These are phyloP conservation scores for Fonsecaea pedrosoi DNA, from an alignment of 2,329 filamentous ascomycete genomes.

Conservation along the genomic window DNA sequence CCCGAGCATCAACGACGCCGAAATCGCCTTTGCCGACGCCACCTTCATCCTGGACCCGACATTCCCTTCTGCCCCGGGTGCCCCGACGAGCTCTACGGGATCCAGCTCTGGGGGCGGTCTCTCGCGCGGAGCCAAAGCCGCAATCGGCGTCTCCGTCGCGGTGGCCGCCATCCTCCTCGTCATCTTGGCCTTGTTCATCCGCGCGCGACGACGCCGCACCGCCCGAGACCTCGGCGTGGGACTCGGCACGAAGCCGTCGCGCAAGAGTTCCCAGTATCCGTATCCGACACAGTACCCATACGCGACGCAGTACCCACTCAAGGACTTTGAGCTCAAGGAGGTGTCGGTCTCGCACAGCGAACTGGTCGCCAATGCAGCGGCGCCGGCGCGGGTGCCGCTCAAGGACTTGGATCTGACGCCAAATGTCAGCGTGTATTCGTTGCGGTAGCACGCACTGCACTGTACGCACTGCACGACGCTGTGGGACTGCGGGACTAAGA, in stretches of 20 bases:
- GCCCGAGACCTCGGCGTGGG: slow-evolving; percentile 3
- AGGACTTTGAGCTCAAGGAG: slow-evolving; percentile 4
- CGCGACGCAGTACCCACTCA: slow-evolving; percentile 2
- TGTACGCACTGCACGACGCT: too few species aligned
- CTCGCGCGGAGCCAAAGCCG: slow-evolving; percentile 17
- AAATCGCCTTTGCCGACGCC: slow-evolving; percentile 23
- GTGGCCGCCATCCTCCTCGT: slow-evolving; percentile 8
- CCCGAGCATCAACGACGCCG: slow-evolving; percentile 12
- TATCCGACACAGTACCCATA: not conserved
- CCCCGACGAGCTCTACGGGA: not conserved
- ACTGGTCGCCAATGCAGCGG: slow-evolving; percentile 13
- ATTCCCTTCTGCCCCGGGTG: slow-evolving; percentile 14
- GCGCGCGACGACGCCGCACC: not conserved
- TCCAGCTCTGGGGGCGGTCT: slow-evolving; percentile 3
- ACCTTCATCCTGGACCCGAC: slow-evolving; percentile 13
- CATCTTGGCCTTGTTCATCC: not conserved
- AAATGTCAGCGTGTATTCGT: slow-evolving; percentile 6
- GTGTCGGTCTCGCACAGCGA: slow-evolving; percentile 14
- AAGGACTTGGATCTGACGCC: slow-evolving; percentile 11
- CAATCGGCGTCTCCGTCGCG: slow-evolving; percentile 10
- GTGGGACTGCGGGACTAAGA: too few species aligned
- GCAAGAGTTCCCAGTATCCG: not conserved
- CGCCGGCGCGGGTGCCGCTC: slow-evolving; percentile 6
- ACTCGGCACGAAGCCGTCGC: not conserved
- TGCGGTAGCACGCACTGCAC: not conserved